Percentiles rank a stretch among this genome's conserved stretches.
phyloP scores from a whole-genome alignment of 1,284 basidiomycete genomes.

The Trametes pubescens region DNA sequence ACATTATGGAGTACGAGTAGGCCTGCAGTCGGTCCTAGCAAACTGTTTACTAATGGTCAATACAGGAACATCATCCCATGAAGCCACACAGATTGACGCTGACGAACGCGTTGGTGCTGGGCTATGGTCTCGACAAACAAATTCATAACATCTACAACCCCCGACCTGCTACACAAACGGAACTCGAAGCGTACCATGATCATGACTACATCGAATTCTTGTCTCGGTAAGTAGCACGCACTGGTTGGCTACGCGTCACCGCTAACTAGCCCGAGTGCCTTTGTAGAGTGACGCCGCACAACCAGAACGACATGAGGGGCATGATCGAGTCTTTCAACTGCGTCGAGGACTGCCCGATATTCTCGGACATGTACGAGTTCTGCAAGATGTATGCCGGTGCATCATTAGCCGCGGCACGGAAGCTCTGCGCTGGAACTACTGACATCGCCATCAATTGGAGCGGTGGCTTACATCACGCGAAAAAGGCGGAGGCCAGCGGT shows the following conservation, averaged over 20 bases:
- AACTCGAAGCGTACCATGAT: conserved; percentile 93
- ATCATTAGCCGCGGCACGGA: conserved; percentile 89
- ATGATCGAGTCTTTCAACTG: conserved; percentile 88
- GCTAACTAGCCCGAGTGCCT: neutral
- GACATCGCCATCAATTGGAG: conserved; percentile 99
- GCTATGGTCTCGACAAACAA: conserved; percentile 95
- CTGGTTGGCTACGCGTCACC: neutral
- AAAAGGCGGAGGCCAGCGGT: conserved; percentile 94
- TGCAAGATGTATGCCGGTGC: conserved; percentile 93
- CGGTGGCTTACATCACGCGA: conserved; percentile 94
- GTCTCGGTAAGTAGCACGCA: conserved; percentile 70
- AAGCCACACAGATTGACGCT: conserved; percentile 95
- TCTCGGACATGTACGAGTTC: conserved; percentile 92
- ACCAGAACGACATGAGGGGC: conserved; percentile 76
- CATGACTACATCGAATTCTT: conserved; percentile 96
- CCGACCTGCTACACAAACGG: conserved; percentile 86
- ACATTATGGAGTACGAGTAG: conserved; percentile 85
- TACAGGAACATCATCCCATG: conserved; percentile 96
- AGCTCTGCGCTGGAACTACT: conserved; percentile 84
- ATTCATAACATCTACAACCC: conserved; percentile 94
- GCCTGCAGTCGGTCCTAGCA: neutral
- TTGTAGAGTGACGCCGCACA: conserved; percentile 82
- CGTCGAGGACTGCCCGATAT: conserved; percentile 94
- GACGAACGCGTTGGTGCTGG: conserved; percentile 95
- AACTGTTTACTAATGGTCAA: neutral